phyloP scores from a whole-genome alignment of 2,329 filamentous ascomycete genomes.

The Raffaelea deltoideospora region DNA sequence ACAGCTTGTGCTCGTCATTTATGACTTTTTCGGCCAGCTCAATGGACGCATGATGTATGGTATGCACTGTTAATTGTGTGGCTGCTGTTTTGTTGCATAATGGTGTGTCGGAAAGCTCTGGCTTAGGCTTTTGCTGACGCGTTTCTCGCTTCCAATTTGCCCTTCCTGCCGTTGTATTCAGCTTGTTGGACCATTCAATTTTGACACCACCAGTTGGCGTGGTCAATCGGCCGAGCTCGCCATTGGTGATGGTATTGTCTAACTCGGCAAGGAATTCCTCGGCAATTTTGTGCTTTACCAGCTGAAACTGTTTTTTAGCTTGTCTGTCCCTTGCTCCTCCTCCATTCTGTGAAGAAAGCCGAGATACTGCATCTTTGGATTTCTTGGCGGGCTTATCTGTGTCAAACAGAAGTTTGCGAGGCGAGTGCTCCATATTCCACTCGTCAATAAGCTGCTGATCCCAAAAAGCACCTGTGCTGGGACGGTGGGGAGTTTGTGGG shows the following conservation, averaged over 20 bases:
- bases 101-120: too few species aligned
- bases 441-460: conserved; percentile 40
- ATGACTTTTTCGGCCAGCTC: conserved; percentile 85
- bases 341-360: conserved; percentile 12
- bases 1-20: conserved; percentile 56
- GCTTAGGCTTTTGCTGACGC: too few species aligned
- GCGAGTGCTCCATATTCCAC: conserved; percentile 45
- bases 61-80: conserved; percentile 11
- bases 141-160: conserved; percentile 57
- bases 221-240: conserved; percentile 42
- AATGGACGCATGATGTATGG: conserved; percentile 56
- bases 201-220: conserved; percentile 53
- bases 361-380: too few species aligned
- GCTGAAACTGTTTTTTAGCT: conserved; percentile 46
- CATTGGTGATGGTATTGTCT: conserved; percentile 47
- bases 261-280: conserved; percentile 50
- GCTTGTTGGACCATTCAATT: conserved; percentile 61
- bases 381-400: conserved; percentile 1
- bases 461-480: conserved; percentile 45
- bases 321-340: conserved; percentile 8
- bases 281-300: conserved; percentile 46
- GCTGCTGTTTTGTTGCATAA: too few species aligned
- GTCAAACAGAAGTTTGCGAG: conserved; percentile 16
- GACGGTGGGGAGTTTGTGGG: conserved; percentile 36
- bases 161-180: conserved; percentile 64